Conservation (phyloP, 2,329 filamentous ascomycete species). For the Microdochium trichocladiopsis region DNA sequence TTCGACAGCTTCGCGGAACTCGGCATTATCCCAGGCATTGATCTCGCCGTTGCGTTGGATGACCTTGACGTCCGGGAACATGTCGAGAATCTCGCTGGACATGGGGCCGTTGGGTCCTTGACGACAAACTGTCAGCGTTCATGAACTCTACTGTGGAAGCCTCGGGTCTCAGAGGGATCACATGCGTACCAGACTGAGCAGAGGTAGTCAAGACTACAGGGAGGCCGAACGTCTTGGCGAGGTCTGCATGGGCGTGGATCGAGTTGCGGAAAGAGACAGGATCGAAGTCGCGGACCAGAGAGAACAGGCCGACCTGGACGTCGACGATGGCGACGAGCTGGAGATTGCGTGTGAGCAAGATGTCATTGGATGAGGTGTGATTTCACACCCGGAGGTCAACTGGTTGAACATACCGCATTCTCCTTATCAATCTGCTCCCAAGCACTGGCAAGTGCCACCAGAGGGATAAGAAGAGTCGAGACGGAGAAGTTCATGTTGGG, state of each 20-base stretch:
- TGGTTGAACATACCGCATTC: background rate
- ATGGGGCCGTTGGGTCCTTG: constrained; percentile 50
- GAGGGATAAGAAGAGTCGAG: background rate
- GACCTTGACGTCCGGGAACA: constrained; percentile 50
- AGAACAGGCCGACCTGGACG: constrained; percentile 44
- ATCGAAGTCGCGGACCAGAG: constrained; percentile 47
- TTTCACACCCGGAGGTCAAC: too few species aligned
- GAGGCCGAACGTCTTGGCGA: constrained; percentile 49
- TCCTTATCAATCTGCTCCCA: background rate
- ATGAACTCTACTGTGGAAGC: too few species aligned
- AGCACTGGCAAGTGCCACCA: background rate
- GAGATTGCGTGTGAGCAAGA: background rate
- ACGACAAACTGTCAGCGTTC: background rate
- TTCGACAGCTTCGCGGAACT: constrained; percentile 47
- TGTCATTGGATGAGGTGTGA: background rate
- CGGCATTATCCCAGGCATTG: constrained; percentile 57
- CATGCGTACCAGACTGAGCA: constrained; percentile 31
- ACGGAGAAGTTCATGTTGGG: background rate
- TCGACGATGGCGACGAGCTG: constrained; percentile 43
- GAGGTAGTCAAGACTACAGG: constrained; percentile 53
- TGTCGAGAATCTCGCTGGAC: constrained; percentile 49
- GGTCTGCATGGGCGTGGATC: constrained; percentile 48
- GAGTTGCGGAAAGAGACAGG: constrained; percentile 48
- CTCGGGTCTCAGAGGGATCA: background rate
- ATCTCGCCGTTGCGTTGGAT: constrained; percentile 50